Base-by-base conservation (phyloP, 805 yeast species). In the Metschnikowia santaceciliae region DNA sequence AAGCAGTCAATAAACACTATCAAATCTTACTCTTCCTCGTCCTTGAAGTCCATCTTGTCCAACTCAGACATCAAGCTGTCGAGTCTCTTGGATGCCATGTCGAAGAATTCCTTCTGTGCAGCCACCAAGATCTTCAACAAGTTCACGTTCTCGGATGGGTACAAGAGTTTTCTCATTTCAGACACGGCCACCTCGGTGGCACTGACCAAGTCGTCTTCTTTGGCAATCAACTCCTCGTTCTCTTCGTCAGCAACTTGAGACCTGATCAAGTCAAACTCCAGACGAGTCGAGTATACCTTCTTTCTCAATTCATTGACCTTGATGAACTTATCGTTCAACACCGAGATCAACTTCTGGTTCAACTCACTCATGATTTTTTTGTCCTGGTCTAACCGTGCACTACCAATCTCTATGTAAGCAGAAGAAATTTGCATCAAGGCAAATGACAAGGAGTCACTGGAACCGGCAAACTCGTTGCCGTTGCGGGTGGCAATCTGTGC, bases 141-240 rank as follows among this genome's bases (percentile, higher is more conserved):
- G 52, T 79, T 76, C 44, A 87, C 75, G 49, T 82, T 73, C 65
- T 84, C 86, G 10, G 82, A 74, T 22, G 91, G 89, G 54, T 78
- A 81, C 57, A 88, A 80, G 50, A 88, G 72, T 56, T 77, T 80
- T 66, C 85, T 82, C 94, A 88, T 86, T 48, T 83, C 81, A 59
- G 81, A 80, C n/a, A 86, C 94, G 0, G 96, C 94, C 26, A 77
- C 71, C 51, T 86, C 85, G 3, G 90, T 87, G 23, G 90, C 88
- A 57, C 83, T 80, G 34, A 88, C 94, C 56, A 88, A 79, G 54
- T 86, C 92, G 63, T 88, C 96, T 67, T 88, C 96, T 53, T 75
- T 75, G 15, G 71, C 64, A 52, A 82, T 83, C 57, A 81, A 69
- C 49, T 78, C 81, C 55, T 75, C 77, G 53, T 73, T 71, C 56